Evolutionary conservation across 345 rosid genomes (phyloP), one percentile per base, ranked within the genome.

Genomic region (Hibiscus tridactylites): DNA sequence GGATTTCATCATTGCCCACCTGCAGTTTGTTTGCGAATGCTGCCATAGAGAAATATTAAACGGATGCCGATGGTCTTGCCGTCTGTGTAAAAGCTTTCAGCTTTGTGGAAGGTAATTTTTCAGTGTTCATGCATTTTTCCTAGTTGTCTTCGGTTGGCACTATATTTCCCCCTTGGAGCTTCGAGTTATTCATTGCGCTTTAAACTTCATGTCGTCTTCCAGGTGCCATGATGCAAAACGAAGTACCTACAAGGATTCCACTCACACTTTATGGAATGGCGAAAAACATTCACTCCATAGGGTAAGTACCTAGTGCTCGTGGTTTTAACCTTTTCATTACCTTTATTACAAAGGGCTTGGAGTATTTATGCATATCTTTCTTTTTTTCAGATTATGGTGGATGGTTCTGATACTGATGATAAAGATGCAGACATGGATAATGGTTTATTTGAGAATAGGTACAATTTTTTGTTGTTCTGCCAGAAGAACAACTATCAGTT

Each of bases 51-150:
- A 64, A 10, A 86, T 92, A 78, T 49, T 88, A 67, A 76, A 83
- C 10, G 84, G 88, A 64, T 64, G 65, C 57, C 84, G 88, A 56
- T 88, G 96, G 96, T 60, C 56, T 72, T 92, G 96, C 73, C 44
- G 46, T n/a, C 82, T 73, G 47, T 88, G 97, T 82, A 84, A 87
- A 77, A 78, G 81, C 66, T 82, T 83, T 77, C 88, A 88, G 33
- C 70, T 88, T 16, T 92, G 97, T 79, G 84, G 81, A 75, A 85
- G 85, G 91, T 88, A 74, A 71, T 26, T 6, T 31, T 31, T 76
- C 19, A 28, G 19, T 47, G 44, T 2, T 16, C 15, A 8, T 2
- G 49, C 53, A 8, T 3, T 15, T 68, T 60, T 52, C 7, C 33
- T 37, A 37, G 24, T 9, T 19, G 0, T n/a, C 31, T 65, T 65